Conservation (phyloP, 2,329 filamentous ascomycete genomes). For the Aphanocladium album region DNA sequence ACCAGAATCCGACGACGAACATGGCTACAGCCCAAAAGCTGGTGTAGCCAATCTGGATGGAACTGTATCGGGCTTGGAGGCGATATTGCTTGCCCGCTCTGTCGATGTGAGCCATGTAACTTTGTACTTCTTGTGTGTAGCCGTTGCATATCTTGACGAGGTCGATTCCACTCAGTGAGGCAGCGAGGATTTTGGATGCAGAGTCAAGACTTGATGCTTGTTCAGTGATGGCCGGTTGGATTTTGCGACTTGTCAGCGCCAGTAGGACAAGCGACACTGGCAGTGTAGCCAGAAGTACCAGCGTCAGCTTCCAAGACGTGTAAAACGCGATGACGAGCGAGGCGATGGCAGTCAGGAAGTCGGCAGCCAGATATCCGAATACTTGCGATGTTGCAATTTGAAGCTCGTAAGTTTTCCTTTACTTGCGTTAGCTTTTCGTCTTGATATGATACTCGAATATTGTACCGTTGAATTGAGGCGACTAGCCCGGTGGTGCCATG, state of each 20-base stretch:
- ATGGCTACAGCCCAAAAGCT: conserved; percentile 70
- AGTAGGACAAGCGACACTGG: conserved; percentile 62
- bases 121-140: conserved; percentile 60
- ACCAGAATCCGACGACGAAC: conserved; percentile 89
- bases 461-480: conserved; percentile 68
- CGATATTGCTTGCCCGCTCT: conserved; percentile 59
- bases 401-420: conserved; percentile 76
- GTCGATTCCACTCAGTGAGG: conserved; percentile 69
- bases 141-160: conserved; percentile 84
- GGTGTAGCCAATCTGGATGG: conserved; percentile 67
- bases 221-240: conserved; percentile 60
- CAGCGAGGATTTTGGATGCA: conserved; percentile 67
- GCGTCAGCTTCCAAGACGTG: conserved; percentile 77
- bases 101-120: conserved; percentile 56
- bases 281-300: conserved; percentile 69
- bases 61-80: conserved; percentile 62
- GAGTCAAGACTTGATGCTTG: conserved; percentile 64
- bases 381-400: conserved; percentile 77
- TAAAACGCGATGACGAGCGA: conserved; percentile 69
- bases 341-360: conserved; percentile 57
- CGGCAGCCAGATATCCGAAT: conserved; percentile 63
- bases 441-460: background rate
- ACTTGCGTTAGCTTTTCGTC: background rate
- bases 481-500: conserved; percentile 70
- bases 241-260: conserved; percentile 51